Percentiles rank a stretch among this genome's conserved stretches.
Conservation (phyloP, 1,284 basidiomycete species). For the Pyrrhoderma noxium region DNA sequence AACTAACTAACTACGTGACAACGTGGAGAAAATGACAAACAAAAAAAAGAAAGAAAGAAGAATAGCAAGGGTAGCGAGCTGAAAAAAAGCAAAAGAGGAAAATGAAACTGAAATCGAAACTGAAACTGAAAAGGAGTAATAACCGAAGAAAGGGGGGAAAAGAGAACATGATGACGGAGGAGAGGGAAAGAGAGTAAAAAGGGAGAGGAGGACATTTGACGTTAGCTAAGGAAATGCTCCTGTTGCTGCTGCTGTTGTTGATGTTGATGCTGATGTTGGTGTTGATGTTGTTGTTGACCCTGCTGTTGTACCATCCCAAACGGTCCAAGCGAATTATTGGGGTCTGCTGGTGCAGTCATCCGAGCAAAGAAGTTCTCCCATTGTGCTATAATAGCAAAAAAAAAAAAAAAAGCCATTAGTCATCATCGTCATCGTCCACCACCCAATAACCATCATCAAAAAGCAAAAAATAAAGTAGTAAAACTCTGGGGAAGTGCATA, state of each 20-base stretch:
- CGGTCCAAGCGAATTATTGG: constrained; percentile 10
- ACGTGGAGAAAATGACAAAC: no score
- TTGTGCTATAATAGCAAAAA: constrained; percentile 42
- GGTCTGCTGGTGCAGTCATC: constrained; percentile 22
- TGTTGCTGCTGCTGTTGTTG: constrained; percentile 8
- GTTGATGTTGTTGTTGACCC: constrained; percentile 13
- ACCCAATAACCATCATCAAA: not conserved
- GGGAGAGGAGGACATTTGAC: not conserved
- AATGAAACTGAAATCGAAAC: no score
- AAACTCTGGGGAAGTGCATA: not conserved
- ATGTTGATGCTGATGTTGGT: constrained; percentile 8
- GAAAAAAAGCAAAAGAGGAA: no score
- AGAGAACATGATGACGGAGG: not conserved
- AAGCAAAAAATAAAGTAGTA: not conserved
- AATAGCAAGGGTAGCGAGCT: no score
- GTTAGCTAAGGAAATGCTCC: constrained; percentile 1
- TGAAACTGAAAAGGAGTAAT: not conserved
- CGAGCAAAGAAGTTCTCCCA: constrained; percentile 70
- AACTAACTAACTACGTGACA: not conserved
- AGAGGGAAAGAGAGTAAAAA: not conserved
- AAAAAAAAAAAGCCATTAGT: not conserved
- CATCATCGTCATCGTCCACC: not conserved
- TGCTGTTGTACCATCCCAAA: constrained; percentile 9
- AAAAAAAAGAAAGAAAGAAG: no score
- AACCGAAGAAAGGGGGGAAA: not conserved